phyloP scores from a whole-genome alignment of 1,139 yeast genomes.

The Suhomyces bribrorum region DNA sequence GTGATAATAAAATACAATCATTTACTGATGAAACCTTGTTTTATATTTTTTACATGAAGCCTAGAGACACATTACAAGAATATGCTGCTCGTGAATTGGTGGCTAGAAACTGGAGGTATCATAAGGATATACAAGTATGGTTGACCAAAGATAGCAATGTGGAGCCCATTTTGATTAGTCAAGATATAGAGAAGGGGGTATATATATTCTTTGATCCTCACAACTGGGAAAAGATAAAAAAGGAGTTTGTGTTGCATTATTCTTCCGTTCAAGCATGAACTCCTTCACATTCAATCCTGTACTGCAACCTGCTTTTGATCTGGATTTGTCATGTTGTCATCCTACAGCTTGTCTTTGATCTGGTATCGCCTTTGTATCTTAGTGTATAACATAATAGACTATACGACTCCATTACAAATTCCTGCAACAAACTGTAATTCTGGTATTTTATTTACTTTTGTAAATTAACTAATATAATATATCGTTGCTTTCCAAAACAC shows the following conservation, averaged over 20 bases:
- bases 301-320: no score
- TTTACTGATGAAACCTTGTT: constrained; percentile 92
- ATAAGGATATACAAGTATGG: constrained; percentile 95
- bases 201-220: constrained; percentile 95
- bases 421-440: no score
- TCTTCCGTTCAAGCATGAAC: constrained; percentile 47
- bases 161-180: constrained; percentile 84
- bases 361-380: not conserved
- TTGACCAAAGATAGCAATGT: constrained; percentile 88
- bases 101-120: constrained; percentile 94
- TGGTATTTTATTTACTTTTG: no score
- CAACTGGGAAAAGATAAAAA: constrained; percentile 92
- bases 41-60: constrained; percentile 90
- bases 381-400: not conserved
- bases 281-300: no score
- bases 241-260: constrained; percentile 74
- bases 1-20: constrained; percentile 69
- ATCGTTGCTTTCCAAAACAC: no score
- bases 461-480: no score
- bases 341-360: not conserved
- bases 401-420: not conserved
- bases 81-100: constrained; percentile 88
- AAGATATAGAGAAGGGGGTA: constrained; percentile 91
- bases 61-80: constrained; percentile 91
- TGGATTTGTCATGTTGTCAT: not conserved